phyloP scores from a whole-genome alignment of 495 filamentous ascomycete species.

The Staphylotrichum longicolle region DNA sequence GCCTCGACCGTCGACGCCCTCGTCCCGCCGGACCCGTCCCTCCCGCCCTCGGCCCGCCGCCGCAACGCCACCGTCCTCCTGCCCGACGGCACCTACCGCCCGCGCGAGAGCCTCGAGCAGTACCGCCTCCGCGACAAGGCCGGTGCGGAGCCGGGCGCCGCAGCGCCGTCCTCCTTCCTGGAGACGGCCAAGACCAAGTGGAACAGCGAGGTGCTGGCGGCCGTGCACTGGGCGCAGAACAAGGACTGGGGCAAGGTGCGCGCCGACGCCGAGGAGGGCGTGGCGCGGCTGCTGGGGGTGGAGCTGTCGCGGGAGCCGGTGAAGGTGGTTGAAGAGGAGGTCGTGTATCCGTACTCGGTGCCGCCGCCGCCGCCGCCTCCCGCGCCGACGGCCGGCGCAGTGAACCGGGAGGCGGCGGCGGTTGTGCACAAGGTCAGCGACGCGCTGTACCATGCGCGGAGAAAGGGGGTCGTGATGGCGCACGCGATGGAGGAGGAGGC shows the following conservation, averaged over 20 bases:
- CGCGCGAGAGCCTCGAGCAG: constrained; percentile 19
- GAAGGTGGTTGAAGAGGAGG: constrained; percentile 29
- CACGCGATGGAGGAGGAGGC: constrained; percentile 27
- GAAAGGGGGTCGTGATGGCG: constrained; percentile 7
- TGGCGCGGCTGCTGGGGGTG: constrained; percentile 28
- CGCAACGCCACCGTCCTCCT: constrained; percentile 14
- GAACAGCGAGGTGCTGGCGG: constrained; percentile 70
- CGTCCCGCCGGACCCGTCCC: constrained; percentile 45
- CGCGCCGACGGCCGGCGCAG: constrained; percentile 21
- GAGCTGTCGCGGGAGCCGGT: constrained; percentile 18
- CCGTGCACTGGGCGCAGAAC: constrained; percentile 65
- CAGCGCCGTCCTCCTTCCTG: constrained; percentile 38
- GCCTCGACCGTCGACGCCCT: constrained; percentile 58
- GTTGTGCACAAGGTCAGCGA: constrained; percentile 18
- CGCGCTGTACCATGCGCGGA: constrained; percentile 4
- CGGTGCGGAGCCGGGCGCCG: constrained; percentile 31
- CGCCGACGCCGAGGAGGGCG: constrained; percentile 49
- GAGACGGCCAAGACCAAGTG: constrained; percentile 75
- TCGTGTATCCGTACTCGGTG: constrained; percentile 10
- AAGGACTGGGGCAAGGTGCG: constrained; percentile 61
- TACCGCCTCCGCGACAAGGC: neutral
- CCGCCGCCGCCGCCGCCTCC: constrained; percentile 9
- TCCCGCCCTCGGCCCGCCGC: constrained; percentile 33
- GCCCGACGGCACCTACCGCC: constrained; percentile 25
- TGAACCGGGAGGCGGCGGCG: constrained; percentile 31